Base-by-base conservation (phyloP, 192 early-diverging fungal species). In the Dissophora globulifera region DNA sequence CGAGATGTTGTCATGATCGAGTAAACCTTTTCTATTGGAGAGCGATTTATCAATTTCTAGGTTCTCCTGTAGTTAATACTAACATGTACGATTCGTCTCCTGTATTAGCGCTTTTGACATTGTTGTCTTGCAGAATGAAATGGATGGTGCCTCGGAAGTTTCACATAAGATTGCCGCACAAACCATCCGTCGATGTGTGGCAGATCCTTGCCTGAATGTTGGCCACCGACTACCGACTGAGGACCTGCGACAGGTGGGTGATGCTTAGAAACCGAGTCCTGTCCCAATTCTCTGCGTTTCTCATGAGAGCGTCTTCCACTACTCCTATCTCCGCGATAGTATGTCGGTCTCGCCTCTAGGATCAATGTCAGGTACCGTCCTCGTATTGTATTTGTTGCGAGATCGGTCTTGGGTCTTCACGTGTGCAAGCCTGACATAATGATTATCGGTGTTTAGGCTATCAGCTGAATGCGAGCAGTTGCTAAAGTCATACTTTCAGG, bases 31-130 rank as follows among this genome's bases (percentile, higher is more conserved):
- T 47, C 11, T 13, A 15, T 7, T 2, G n/a, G 20, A 7, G 3
- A 17, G 15, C 9, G 43, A 4, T 8, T 56, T 19, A 3, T 57
- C 33, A n/a, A n/a, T n/a, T n/a, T n/a, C n/a, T n/a, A n/a, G n/a
- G n/a, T n/a, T n/a, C n/a, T n/a, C n/a, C n/a, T n/a, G n/a, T n/a
- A n/a, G n/a, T n/a, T n/a, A n/a, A n/a, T n/a, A n/a, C n/a, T n/a
- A n/a, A n/a, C n/a, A n/a, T n/a, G n/a, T n/a, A n/a, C n/a, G n/a
- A n/a, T n/a, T n/a, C n/a, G n/a, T n/a, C n/a, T n/a, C n/a, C n/a
- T n/a, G n/a, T n/a, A n/a, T n/a, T 40, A 76, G 72, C 8, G 22
- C 59, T 25, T 76, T 76, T 27, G 72, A 76, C 38, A 48, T 76
- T 7, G 52, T 76, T 1, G 38, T 76, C n/a, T 35, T 46, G n/a